phyloP scores from a whole-genome alignment of 345 rosid species.

The Moricandia moricandioides region DNA sequence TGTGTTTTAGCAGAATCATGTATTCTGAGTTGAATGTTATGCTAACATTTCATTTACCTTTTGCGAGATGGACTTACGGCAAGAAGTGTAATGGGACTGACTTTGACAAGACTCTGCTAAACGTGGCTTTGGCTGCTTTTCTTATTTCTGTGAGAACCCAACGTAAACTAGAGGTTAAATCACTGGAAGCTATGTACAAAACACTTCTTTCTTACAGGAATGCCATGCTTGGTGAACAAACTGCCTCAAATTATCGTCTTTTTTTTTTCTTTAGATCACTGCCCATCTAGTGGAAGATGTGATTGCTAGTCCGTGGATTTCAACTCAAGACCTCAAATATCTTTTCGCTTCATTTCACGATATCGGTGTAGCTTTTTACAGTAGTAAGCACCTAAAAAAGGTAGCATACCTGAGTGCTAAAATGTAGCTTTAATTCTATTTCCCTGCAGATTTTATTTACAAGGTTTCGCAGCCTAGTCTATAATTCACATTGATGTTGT shows the following conservation, averaged over 20 bases:
- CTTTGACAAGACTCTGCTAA: constrained; percentile 37
- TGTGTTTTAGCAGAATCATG: not conserved
- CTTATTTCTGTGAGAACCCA: constrained; percentile 49
- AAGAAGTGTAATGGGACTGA: too few relatives aligned
- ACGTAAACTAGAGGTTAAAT: constrained; percentile 49
- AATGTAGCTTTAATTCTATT: not conserved
- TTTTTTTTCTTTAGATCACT: constrained; percentile 49
- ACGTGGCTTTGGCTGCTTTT: constrained; percentile 59
- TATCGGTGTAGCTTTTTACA: constrained; percentile 53
- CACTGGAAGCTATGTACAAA: constrained; percentile 8
- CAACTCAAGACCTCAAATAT: constrained; percentile 52
- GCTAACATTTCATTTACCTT: not conserved
- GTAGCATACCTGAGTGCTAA: constrained; percentile 30
- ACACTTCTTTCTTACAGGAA: not conserved
- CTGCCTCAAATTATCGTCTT: constrained; percentile 29
- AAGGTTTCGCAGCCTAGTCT: not conserved
- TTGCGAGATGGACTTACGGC: constrained; percentile 31
- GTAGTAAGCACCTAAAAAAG: constrained; percentile 52
- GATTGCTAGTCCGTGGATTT: constrained; percentile 54
- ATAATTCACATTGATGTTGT: not conserved
- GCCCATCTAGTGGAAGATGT: constrained; percentile 40
- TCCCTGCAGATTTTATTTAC: not conserved
- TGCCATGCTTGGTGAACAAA: not conserved
- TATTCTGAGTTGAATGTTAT: not conserved
- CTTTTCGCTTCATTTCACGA: constrained; percentile 49